A percentile compares a stretch with the other conserved stretches of the same genome.
Conservation (phyloP, 352 stramenopile species). For the Phytophthora foliorum region DNA sequence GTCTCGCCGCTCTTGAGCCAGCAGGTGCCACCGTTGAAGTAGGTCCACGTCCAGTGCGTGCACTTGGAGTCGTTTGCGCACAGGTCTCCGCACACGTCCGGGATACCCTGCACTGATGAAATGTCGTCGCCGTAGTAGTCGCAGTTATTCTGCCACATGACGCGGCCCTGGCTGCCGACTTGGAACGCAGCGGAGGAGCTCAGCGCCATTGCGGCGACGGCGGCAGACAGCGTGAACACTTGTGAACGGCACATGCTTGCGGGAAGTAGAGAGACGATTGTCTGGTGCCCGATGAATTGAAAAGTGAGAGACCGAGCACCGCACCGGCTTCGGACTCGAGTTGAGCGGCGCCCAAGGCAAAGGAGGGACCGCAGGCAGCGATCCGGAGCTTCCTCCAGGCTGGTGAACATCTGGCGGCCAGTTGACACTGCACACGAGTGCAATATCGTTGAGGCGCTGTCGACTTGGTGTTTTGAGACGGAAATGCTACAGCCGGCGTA, state of each 20-base stretch:
- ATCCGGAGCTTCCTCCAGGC: constrained; percentile 10
- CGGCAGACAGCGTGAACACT: constrained; percentile 20
- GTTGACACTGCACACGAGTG: constrained; percentile 27
- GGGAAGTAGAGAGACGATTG: neutral
- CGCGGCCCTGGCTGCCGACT: constrained; percentile 42
- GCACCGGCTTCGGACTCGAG: constrained; percentile 10
- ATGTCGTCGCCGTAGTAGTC: constrained; percentile 52
- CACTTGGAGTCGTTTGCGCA: constrained; percentile 43
- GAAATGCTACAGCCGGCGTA: neutral
- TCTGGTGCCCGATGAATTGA: constrained; percentile 24
- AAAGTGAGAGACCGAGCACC: constrained; percentile 27
- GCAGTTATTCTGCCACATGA: constrained; percentile 61
- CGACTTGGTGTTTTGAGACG: neutral
- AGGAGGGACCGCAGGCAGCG: constrained; percentile 15
- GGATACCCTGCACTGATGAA: constrained; percentile 34
- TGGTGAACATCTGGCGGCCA: constrained; percentile 27
- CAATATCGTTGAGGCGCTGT: constrained; percentile 25
- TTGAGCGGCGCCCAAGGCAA: constrained; percentile 21
- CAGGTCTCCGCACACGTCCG: constrained; percentile 48
- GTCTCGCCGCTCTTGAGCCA: constrained; percentile 55
- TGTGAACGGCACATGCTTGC: constrained; percentile 29
- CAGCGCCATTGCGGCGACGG: constrained; percentile 8
- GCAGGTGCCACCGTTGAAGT: constrained; percentile 50
- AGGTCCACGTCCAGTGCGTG: constrained; percentile 57
- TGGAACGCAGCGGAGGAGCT: constrained; percentile 31